Evolutionary conservation across 352 stramenopile genomes (phyloP).

Genomic region (Pythium aristosporum): DNA sequence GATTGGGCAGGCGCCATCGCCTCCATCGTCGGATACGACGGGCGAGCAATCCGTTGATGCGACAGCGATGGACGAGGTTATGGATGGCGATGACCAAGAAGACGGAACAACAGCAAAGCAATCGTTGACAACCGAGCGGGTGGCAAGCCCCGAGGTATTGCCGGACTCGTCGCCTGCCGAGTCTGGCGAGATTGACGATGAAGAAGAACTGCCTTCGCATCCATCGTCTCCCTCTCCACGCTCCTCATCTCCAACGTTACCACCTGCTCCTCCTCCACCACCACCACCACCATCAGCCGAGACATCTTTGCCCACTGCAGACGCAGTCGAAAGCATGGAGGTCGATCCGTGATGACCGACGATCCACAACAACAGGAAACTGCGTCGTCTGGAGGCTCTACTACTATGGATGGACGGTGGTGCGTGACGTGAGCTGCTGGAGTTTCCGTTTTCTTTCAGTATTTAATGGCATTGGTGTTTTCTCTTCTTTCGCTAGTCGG

Average conservation of each 20-base stretch:
- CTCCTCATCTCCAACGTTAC: not conserved
- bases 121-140: not conserved
- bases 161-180: slow-evolving; percentile 12
- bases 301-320: not conserved
- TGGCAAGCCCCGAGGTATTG: slow-evolving; percentile 20
- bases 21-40: slow-evolving; percentile 5
- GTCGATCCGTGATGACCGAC: not conserved
- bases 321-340: not conserved
- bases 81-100: not conserved
- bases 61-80: not conserved
- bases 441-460: slow-evolving; percentile 8
- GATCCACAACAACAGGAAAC: not conserved
- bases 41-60: not conserved
- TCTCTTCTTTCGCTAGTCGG: not conserved
- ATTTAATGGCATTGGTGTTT: slow-evolving; percentile 19
- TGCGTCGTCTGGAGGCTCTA: too few relatives aligned
- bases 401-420: not conserved
- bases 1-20: slow-evolving; percentile 1
- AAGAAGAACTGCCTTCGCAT: not conserved
- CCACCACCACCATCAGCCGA: not conserved
- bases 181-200: slow-evolving; percentile 16
- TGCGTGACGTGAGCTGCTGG: not conserved
- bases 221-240: slow-evolving; percentile 1
- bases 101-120: not conserved
- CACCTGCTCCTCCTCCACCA: not conserved